phyloP scores from a whole-genome alignment of 306 rosid genomes.

The Sechiopsis laciniata region DNA sequence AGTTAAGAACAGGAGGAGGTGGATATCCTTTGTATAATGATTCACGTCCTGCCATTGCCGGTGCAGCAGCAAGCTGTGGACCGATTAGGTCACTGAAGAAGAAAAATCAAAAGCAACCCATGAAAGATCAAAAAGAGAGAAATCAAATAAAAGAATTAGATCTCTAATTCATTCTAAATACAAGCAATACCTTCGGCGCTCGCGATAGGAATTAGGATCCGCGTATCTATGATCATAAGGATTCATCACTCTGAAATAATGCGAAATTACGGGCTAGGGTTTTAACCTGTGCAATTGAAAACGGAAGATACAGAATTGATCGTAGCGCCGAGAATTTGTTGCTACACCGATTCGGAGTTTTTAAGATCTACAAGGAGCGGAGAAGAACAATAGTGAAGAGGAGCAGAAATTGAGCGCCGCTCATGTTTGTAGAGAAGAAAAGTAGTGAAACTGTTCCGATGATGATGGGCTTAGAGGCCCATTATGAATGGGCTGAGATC shows the following conservation, averaged over 20 bases:
- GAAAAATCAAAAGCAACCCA: not conserved
- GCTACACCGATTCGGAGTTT: not conserved
- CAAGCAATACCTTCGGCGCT: slow-evolving; percentile 61
- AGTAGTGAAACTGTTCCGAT: not conserved
- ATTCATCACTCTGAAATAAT: slow-evolving; percentile 29
- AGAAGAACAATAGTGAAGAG: not conserved
- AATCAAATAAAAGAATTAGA: not conserved
- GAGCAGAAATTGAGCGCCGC: not conserved
- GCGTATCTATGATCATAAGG: slow-evolving; percentile 52
- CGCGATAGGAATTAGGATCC: slow-evolving; percentile 65
- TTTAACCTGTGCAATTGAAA: not conserved
- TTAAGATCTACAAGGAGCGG: not conserved
- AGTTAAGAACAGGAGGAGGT: slow-evolving; percentile 33
- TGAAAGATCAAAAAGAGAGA: not conserved
- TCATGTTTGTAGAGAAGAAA: not conserved
- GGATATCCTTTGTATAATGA: slow-evolving; percentile 35
- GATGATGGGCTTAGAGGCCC: slow-evolving; percentile 12
- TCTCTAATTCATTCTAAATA: too few relatives aligned
- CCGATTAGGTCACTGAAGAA: slow-evolving; percentile 52
- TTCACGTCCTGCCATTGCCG: slow-evolving; percentile 25
- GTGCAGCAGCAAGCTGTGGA: slow-evolving; percentile 34
- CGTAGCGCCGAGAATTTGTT: not conserved
- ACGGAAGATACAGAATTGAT: not conserved
- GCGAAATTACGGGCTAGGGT: not conserved
- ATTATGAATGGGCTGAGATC: not conserved